Evolutionary conservation across 2,329 filamentous ascomycete species (phyloP), one percentile per base, ranked within the genome.

Genomic region (Phialocephala subalpina): DNA sequence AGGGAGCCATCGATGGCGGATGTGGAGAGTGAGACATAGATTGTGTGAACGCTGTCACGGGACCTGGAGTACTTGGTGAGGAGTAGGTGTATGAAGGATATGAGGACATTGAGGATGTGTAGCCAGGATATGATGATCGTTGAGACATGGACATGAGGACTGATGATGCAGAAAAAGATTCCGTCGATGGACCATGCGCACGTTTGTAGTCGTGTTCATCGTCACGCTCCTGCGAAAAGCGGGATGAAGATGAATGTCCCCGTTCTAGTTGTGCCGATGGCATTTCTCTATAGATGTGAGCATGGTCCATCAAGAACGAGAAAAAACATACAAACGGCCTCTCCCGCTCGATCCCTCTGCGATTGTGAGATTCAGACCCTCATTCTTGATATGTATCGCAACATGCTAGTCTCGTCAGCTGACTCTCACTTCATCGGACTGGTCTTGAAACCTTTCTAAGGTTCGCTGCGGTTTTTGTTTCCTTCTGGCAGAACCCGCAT

Each of bases 401-500:
- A 74, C 73, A 68, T 75, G 73, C 73, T 74, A 27, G 9, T 25
- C 22, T 14, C 33, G 35, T 69, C 62, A 69, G 65, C 59, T 65
- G 64, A 66, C 35, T 8, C 29, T 18, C 5, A 55, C 20, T 64
- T 22, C 20, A 55, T 64, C 52, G 25, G 25, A 20, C 8, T 7
- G 52, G 20, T 27, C 20, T 7, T 47, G 53, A 64, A 36, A 73
- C 73, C 72, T 75, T 75, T 63, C 73, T 69, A 16, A 75, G 63
- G 62, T 75, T 74, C 47, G 72, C 73, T 35, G 73, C 73, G 5
- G 73, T 74, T 60, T 74, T 73, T 6, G 73, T 74, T 62, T 75
- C 73, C 57, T 74, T 75, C 61, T 73, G 70, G 58, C 73, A 75
- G 49, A 74, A 74, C 20, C 73, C 72, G 72, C 73, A 75, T 1